Percentiles rank a stretch among this genome's conserved stretches.
Evolutionary conservation across 768 basidiomycete species (phyloP).

Genomic region (Phylloporus rhodoxanthus): DNA sequence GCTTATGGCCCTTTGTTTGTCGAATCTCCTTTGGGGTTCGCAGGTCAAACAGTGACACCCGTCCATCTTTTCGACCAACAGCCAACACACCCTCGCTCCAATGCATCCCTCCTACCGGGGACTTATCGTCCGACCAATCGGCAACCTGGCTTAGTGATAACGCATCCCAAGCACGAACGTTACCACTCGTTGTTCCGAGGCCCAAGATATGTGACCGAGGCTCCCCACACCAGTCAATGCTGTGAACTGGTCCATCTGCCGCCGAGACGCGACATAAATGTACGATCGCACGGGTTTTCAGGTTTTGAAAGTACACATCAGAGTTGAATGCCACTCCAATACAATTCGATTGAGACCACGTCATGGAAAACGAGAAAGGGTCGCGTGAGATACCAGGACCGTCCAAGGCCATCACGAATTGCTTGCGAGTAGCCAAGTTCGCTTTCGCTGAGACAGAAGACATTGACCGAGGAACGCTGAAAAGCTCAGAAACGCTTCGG

Average conservation of each 20-base stretch:
- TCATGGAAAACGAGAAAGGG: conserved; percentile 51
- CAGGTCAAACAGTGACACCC: conserved; percentile 34
- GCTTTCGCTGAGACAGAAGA: conserved; percentile 49
- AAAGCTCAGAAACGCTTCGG: conserved; percentile 47
- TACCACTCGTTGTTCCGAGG: conserved; percentile 46
- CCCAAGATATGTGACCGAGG: conserved; percentile 41
- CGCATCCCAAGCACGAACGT: conserved; percentile 53
- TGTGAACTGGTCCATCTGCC: conserved; percentile 36
- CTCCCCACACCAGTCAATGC: conserved; percentile 48
- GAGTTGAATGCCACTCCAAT: conserved; percentile 59
- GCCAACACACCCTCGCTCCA: conserved; percentile 36
- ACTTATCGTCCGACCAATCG: conserved; percentile 32
- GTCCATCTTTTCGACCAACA: conserved; percentile 36
- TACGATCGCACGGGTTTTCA: conserved; percentile 47
- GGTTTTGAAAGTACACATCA: conserved; percentile 59
- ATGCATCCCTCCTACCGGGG: conserved; percentile 36
- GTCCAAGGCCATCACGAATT: conserved; percentile 57
- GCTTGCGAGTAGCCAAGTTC: conserved; percentile 48
- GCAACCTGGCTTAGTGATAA: conserved; percentile 23
- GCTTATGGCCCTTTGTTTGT: conserved; percentile 28
- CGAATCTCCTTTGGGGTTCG: conserved; percentile 27
- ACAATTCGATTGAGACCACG: conserved; percentile 54
- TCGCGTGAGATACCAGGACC: conserved; percentile 55
- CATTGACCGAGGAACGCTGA: conserved; percentile 28
- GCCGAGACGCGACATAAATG: conserved; percentile 41